These are phyloP conservation scores for Hondaea fermentalgiana DNA, from an alignment of 108 stramenopile species.

Conservation along the genomic window DNA sequence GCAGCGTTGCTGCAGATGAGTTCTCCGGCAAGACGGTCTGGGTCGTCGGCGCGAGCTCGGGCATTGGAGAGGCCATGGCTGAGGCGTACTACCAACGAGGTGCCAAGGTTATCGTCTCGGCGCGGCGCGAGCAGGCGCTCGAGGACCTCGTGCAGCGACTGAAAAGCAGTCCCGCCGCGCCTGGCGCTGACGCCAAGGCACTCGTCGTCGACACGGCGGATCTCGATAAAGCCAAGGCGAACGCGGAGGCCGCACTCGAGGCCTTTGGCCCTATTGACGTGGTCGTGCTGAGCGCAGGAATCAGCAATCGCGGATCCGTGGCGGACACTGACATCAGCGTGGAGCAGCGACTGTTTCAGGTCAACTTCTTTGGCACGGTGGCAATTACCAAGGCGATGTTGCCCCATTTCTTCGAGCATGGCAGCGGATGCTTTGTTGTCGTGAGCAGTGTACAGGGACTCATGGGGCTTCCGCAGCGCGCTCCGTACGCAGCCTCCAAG, in stretches of 20 bases:
- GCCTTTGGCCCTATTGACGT: background rate
- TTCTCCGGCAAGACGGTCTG: background rate
- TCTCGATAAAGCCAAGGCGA: background rate
- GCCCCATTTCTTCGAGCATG: background rate
- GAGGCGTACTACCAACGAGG: background rate
- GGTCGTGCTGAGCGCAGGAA: slow-evolving; percentile 14
- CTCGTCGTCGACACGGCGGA: background rate
- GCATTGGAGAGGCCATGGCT: background rate
- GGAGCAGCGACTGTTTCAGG: background rate
- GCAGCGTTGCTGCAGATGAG: background rate
- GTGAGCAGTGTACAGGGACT: background rate
- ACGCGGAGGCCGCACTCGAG: background rate
- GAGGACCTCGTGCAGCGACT: background rate
- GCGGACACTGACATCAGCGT: background rate
- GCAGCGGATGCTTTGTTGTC: background rate
- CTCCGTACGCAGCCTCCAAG: slow-evolving; percentile 1
- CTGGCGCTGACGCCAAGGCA: background rate
- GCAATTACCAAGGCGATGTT: background rate
- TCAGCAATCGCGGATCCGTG: background rate
- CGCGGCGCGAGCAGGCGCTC: background rate
- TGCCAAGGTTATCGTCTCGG: background rate
- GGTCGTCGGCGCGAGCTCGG: slow-evolving; percentile 1
- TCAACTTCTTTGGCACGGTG: background rate
- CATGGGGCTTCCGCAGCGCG: background rate
- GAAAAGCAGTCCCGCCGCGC: background rate